phyloP scores from a whole-genome alignment of 345 rosid genomes.

The Arabis alpina region DNA sequence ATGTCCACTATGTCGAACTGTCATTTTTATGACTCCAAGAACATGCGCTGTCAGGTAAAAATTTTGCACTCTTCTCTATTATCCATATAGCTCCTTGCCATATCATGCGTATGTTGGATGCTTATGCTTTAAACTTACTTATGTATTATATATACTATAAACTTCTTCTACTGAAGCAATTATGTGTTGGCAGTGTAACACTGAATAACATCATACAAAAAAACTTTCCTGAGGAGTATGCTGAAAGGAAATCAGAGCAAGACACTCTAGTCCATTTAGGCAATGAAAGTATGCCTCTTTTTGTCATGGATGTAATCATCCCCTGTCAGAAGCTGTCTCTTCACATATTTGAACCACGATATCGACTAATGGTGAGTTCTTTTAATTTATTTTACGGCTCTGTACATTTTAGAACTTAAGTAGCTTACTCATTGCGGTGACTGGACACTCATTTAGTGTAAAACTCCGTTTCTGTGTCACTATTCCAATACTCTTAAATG shows the following conservation, averaged over 20 bases:
- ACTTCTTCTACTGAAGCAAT: slow-evolving; percentile 32
- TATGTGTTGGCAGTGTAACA: slow-evolving; percentile 66
- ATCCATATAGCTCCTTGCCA: not conserved
- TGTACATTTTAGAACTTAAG: slow-evolving; percentile 22
- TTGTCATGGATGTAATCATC: slow-evolving; percentile 88
- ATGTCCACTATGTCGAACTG: slow-evolving; percentile 92
- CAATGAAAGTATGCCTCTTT: slow-evolving; percentile 84
- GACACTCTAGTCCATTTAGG: slow-evolving; percentile 73
- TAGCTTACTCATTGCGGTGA: slow-evolving; percentile 4
- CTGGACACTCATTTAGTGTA: slow-evolving; percentile 2
- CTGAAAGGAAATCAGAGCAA: slow-evolving; percentile 88
- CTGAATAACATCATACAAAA: slow-evolving; percentile 85
- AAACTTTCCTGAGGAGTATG: slow-evolving; percentile 87
- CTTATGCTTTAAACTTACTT: slow-evolving; percentile 3
- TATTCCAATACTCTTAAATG: not conserved
- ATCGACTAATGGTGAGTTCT: slow-evolving; percentile 87
- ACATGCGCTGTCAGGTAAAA: slow-evolving; percentile 80
- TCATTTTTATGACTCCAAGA: slow-evolving; percentile 84
- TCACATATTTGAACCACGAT: slow-evolving; percentile 90
- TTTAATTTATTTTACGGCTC: not conserved
- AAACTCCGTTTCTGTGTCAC: not conserved
- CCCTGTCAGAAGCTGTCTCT: slow-evolving; percentile 92
- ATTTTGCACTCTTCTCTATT: not conserved
- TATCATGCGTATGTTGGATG: slow-evolving; percentile 15
- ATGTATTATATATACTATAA: not conserved